Evolutionary conservation across 2,329 filamentous ascomycete genomes (phyloP).

Genomic region (Amylocarpus encephaloides): DNA sequence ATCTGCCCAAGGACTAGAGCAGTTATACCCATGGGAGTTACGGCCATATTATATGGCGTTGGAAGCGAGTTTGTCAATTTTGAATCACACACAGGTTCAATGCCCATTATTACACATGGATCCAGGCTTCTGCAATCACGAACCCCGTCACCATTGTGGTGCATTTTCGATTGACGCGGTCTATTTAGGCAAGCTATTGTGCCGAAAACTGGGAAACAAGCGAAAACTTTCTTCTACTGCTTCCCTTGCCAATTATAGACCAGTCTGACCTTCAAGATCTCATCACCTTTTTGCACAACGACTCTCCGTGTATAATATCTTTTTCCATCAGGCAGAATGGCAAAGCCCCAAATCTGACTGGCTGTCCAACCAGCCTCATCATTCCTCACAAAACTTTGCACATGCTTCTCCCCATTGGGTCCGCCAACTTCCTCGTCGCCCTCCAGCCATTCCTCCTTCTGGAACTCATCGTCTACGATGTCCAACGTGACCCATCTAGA

Average conservation of each 20-base stretch:
- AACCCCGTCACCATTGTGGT: too few species aligned
- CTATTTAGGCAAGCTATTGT: too few species aligned
- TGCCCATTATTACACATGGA: too few species aligned
- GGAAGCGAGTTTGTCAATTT: too few species aligned
- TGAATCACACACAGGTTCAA: too few species aligned
- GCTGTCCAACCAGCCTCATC: conserved; percentile 46
- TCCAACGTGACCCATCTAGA: conserved; percentile 36
- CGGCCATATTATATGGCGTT: too few species aligned
- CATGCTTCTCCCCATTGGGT: conserved; percentile 36
- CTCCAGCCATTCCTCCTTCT: conserved; percentile 45
- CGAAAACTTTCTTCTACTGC: too few species aligned
- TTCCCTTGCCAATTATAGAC: conserved; percentile 37
- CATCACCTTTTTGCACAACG: conserved; percentile 33
- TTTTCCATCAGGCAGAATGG: conserved; percentile 36
- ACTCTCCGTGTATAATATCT: conserved; percentile 36
- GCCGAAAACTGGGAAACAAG: too few species aligned
- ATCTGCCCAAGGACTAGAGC: conserved; percentile 2
- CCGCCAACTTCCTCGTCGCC: conserved; percentile 36
- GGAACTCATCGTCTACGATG: conserved; percentile 35
- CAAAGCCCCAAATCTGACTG: conserved; percentile 46
- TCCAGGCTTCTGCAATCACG: too few species aligned
- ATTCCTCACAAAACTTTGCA: conserved; percentile 46
- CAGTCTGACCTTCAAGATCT: conserved; percentile 35
- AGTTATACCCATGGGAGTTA: too few species aligned
- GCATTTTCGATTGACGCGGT: too few species aligned